Base-by-base conservation (phyloP, 139 green algal species). In the Chlorella sp. region DNA sequence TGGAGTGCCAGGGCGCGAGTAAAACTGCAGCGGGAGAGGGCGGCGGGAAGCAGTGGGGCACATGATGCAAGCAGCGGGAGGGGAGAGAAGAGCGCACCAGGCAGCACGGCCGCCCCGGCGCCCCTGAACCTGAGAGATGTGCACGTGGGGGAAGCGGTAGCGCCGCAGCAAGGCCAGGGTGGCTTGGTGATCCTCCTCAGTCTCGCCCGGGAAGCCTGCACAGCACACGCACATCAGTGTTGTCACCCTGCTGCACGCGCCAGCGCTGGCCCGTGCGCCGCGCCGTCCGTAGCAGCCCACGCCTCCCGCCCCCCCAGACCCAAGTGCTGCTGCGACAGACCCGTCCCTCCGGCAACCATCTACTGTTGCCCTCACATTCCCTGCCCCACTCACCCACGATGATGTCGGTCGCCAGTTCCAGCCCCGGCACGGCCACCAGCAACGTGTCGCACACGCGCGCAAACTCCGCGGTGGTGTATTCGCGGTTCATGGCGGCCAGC, bases 91-190 rank as follows among this genome's bases (percentile, higher is more conserved):
- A 29, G 59, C 31, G 33, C 59, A 42, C 19, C 59, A 27, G 35
- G 17, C 5, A 42, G 12, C 62, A 23, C 27, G 7, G 11, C 31
- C 25, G 7, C 14, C 48, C 33, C 73, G 80, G 53, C 91, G 76
- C 3, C 92, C 85, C 81, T 98, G 97, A 86, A 98, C 98, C 82
- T 98, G 93, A 12, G 74, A 91, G 78, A 98, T 97, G 87, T 98
- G 94, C 27, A 73, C 79, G 79, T 96, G 84, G 2, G 83, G 69
- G 75, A 98, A 97, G 33, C 81, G 59, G 87, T 97, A 97, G 71
- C 92, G 81, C 33, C 38, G n/a, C 42, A 97, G 80, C 67, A 98
- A 80, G 31, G 50, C 56, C 86, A 98, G 85, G 11, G 94, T 98
- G 56, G 70, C 84, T 2, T 81, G 61, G 63, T 91, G 90, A 76